Evolutionary conservation across 495 filamentous ascomycete species (phyloP), one percentile per base, ranked within the genome.

Genomic region (Polyplosphaeria fusca): DNA sequence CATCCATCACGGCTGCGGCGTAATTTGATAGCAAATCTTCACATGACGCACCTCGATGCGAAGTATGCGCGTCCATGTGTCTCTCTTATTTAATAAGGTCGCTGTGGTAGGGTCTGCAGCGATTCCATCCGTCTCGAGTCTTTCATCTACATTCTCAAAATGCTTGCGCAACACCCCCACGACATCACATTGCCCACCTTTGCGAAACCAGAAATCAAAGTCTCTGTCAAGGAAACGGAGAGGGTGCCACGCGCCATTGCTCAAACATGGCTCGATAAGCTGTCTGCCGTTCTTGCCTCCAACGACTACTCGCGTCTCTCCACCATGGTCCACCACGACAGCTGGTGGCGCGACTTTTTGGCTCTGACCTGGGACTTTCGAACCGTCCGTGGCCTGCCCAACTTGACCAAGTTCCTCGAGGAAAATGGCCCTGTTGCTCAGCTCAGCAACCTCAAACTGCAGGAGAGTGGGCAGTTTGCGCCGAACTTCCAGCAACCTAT

Each of bases 311-410:
- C 40, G 2, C 19, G 44, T 5, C 32, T 68, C 32, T 45, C 4
- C 32, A 24, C 2, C 0, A 16, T 65, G 5, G 30, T 62, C 30
- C 47, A 58, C 16, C 25, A 39, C 9, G 58, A 61, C 28, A 53
- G 55, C 39, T 68, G 53, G 48, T 66, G 64, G 66, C 64, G 67
- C 28, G 67, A 69, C 47, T 55, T 59, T 18, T 51, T 69, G 3
- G 49, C 57, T 12, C 47, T 63, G 18, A 46, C 60, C 2, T 69
- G 67, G 67, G 67, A 69, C 41, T 63, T 49, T 32, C 60, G 49
- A 4, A 69, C 67, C 9, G 20, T 67, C 12, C 57, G 53, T 24
- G 61, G 57, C 4, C 7, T 39, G 12, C 27, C 35, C 5, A 60
- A 60, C 22, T 60, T 67, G 35, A 30, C 40, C 5, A 41, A 47